Evolutionary conservation across 305 asterid species (phyloP).

Genomic region (Ilex paraguariensis): DNA sequence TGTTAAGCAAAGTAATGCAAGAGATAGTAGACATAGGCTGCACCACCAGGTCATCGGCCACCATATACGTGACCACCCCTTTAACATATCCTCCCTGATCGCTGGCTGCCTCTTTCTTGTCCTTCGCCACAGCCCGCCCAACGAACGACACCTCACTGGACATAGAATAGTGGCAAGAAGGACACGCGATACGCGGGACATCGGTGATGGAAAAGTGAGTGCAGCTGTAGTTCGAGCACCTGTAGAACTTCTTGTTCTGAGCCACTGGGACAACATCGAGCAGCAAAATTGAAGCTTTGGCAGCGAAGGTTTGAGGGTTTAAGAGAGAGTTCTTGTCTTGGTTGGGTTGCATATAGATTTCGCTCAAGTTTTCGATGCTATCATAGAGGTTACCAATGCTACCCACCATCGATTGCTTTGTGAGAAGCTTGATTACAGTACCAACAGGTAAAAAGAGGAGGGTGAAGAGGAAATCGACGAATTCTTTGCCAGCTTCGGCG

Average conservation of each 20-base stretch:
- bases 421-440: neutral
- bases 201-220: too few relatives aligned
- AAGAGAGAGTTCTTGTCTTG: neutral
- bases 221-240: too few relatives aligned
- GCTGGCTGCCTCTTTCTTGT: neutral
- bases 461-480: constrained; percentile 3
- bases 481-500: constrained; percentile 1
- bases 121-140: neutral
- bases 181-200: too few relatives aligned
- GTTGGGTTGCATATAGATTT: neutral
- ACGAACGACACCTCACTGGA: neutral
- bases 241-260: too few relatives aligned
- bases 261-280: neutral
- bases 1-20: neutral
- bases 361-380: neutral
- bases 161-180: neutral
- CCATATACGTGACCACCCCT: neutral
- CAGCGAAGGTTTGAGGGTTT: neutral
- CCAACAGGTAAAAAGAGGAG: neutral
- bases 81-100: neutral
- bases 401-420: neutral
- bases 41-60: neutral
- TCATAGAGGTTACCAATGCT: neutral
- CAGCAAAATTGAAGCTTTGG: neutral
- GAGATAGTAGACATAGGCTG: neutral